phyloP scores from a whole-genome alignment of 495 filamentous ascomycete genomes.

The Trypethelium eluteriae region DNA sequence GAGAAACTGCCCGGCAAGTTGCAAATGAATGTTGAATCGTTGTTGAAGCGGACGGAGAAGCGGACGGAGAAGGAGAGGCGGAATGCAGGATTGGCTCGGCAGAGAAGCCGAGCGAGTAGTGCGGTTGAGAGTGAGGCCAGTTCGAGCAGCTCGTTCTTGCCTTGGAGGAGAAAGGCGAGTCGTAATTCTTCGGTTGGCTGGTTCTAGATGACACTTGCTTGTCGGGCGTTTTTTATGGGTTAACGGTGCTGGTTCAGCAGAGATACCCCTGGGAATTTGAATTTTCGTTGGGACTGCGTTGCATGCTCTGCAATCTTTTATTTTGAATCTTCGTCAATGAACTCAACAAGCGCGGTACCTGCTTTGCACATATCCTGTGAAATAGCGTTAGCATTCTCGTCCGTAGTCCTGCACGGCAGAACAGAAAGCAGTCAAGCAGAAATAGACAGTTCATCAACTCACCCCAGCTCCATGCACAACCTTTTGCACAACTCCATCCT shows the following conservation, averaged over 20 bases:
- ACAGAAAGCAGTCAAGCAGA: background rate
- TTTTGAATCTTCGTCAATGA: slow-evolving; percentile 24
- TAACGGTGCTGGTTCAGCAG: background rate
- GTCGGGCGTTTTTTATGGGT: background rate
- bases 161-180: background rate
- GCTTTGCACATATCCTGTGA: slow-evolving; percentile 29
- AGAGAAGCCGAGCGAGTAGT: background rate
- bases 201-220: background rate
- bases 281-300: background rate
- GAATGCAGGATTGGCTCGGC: background rate
- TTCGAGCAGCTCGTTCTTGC: background rate
- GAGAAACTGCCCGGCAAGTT: background rate
- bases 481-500: slow-evolving; percentile 68
- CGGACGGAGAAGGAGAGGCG: background rate
- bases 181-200: background rate
- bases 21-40: background rate
- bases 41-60: background rate
- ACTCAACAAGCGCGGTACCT: slow-evolving; percentile 29
- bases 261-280: background rate
- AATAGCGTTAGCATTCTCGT: background rate
- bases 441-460: slow-evolving; percentile 37
- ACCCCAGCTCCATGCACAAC: slow-evolving; percentile 83
- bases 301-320: background rate
- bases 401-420: background rate
- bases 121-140: background rate